A percentile compares a stretch with the other conserved stretches of the same genome.
Evolutionary conservation across 2,329 filamentous ascomycete species (phyloP).

Genomic region (Penicillium sp.): DNA sequence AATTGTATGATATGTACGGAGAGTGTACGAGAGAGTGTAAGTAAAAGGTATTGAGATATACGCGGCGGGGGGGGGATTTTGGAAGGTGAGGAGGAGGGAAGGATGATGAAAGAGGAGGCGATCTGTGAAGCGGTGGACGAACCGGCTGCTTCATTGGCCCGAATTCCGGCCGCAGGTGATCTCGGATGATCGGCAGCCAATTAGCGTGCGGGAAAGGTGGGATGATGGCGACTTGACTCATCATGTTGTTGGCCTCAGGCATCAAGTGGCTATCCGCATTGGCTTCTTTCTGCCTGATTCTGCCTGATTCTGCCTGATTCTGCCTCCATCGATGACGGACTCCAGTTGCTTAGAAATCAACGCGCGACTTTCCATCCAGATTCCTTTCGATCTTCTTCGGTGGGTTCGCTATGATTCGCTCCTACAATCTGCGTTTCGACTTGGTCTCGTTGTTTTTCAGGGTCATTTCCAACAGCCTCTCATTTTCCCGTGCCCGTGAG

Average conservation of each 20-base stretch:
- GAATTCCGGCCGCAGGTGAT: slow-evolving; percentile 17
- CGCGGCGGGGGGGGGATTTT: background rate
- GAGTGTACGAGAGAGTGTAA: background rate
- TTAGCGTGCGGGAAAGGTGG: slow-evolving; percentile 10
- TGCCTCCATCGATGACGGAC: background rate
- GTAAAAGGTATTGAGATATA: background rate
- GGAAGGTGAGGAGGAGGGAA: background rate
- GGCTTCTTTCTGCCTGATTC: background rate
- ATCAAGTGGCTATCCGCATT: background rate
- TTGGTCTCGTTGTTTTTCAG: background rate
- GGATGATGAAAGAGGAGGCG: slow-evolving; percentile 16
- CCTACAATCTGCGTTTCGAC: background rate
- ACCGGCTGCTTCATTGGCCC: slow-evolving; percentile 19
- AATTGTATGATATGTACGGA: slow-evolving; percentile 1
- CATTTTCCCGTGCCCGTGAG: background rate
- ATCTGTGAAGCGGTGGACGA: slow-evolving; percentile 16
- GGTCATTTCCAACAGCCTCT: background rate
- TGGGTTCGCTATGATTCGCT: slow-evolving; percentile 6
- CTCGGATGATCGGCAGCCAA: slow-evolving; percentile 19
- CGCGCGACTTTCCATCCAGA: background rate
- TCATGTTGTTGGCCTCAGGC: background rate
- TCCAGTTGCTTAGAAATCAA: slow-evolving; percentile 36
- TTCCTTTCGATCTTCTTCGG: slow-evolving; percentile 4
- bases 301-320: background rate
- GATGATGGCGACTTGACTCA: background rate